phyloP scores from a whole-genome alignment of 768 basidiomycete genomes.

The Ramaria sp. region DNA sequence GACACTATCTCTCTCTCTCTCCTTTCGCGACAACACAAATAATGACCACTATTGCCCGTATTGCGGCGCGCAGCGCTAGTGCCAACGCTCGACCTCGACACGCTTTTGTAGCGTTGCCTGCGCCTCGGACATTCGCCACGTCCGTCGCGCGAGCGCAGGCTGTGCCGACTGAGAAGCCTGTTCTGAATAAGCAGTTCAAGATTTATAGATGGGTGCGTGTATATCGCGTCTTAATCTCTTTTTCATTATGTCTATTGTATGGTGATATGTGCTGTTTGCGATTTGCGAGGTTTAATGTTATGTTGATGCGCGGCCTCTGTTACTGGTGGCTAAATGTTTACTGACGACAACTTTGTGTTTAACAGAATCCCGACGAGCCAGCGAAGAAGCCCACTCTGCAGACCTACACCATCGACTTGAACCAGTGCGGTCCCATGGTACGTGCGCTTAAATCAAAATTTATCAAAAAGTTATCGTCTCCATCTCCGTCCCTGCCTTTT shows the following conservation, averaged over 20 bases:
- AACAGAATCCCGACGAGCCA: constrained; percentile 89
- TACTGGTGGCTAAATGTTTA: no score
- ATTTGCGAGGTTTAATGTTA: no score
- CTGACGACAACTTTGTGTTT: no score
- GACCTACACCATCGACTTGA: constrained; percentile 84
- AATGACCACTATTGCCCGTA: neutral
- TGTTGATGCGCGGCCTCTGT: no score
- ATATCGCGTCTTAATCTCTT: no score
- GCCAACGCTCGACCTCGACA: neutral
- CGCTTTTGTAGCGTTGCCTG: neutral
- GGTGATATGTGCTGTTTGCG: no score
- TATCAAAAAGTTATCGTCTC: no score
- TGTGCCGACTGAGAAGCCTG: constrained; percentile 53
- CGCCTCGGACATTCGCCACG: constrained; percentile 7
- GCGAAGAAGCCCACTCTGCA: constrained; percentile 84
- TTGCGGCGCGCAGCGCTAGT: neutral
- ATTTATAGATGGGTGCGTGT: constrained; percentile 96
- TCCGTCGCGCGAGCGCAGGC: constrained; percentile 14
- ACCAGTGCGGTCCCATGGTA: constrained; percentile 93
- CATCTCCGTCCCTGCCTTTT: no score
- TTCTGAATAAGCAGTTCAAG: constrained; percentile 87
- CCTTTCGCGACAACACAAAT: no score
- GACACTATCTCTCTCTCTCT: no score
- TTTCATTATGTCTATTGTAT: no score
- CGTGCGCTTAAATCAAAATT: constrained; percentile 16